Evolutionary conservation across 2,329 filamentous ascomycete species (phyloP), one percentile per base, ranked within the genome.

Genomic region (Aspergillus pseudotamarii): DNA sequence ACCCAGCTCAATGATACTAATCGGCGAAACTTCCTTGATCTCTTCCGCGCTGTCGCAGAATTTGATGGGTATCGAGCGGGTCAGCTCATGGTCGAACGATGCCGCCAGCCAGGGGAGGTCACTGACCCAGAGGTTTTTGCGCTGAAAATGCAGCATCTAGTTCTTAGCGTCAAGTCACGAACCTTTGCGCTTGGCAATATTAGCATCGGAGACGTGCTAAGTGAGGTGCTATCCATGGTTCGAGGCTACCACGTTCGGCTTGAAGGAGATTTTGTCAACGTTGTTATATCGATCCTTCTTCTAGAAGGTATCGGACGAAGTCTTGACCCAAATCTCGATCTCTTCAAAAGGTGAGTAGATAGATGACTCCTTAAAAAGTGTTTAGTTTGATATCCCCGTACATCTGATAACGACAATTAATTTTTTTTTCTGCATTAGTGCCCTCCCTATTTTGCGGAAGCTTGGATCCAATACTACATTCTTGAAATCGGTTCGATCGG

Each of bases 191-290:
- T 99, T 0, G 94, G 94, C 5, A 97, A 93, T 73, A 91, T 99
- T 79, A 96, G 94, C 80, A 97, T 99, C 66, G 95, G 95, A 12
- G 95, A 99, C 71, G 93, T 99, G 23, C 80, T 99, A 34, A 93
- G 95, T 72, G 87, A 96, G 70, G 95, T 98, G 0, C 83, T 99
- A 51, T 85, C 85, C 63, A 97, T 99, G 93, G 95, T 99, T 34
- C 88, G 95, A 60, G 82, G 84, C 11, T 95, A 99, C 76, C 95
- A 99, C 74, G 95, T 99, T 4, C 86, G 95, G 10, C 86, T 99
- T 57, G 95, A 99, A 78, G 95, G 95, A 10, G 95, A 99, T 76
- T 99, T 98, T 75, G 93, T 99, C 75, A 99, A 99, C 74, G 95
- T 99, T 5, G 94, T 99, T 34, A 90, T 99, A 63, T 96, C 93